Evolutionary conservation across 1,284 basidiomycete genomes (phyloP).

Genomic region (Ustilago curta): DNA sequence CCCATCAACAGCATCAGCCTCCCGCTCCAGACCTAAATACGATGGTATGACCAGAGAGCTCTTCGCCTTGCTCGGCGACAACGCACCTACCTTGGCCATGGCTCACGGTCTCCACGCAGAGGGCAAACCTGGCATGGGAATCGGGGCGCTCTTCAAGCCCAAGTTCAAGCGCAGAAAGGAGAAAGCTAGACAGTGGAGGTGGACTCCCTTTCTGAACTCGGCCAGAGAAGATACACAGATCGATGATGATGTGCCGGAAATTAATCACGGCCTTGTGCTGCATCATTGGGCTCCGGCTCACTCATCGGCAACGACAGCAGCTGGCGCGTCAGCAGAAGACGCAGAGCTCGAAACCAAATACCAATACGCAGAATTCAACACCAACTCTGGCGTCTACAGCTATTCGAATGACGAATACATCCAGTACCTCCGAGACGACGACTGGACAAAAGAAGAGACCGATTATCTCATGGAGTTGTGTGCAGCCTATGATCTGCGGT

Average conservation of each 20-base stretch:
- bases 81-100: slow-evolving; percentile 79
- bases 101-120: slow-evolving; percentile 32
- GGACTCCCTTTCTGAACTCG: slow-evolving; percentile 63
- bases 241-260: slow-evolving; percentile 36
- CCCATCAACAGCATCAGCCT: slow-evolving; percentile 28
- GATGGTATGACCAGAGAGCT: slow-evolving; percentile 89
- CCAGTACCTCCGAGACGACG: slow-evolving; percentile 80
- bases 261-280: slow-evolving; percentile 54
- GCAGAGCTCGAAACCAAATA: slow-evolving; percentile 67
- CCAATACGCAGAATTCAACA: slow-evolving; percentile 83
- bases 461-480: slow-evolving; percentile 89
- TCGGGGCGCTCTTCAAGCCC: slow-evolving; percentile 74
- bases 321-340: slow-evolving; percentile 4
- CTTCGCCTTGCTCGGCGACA: slow-evolving; percentile 91
- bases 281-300: slow-evolving; percentile 60
- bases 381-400: slow-evolving; percentile 77
- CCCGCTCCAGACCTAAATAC: slow-evolving; percentile 44
- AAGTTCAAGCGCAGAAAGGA: slow-evolving; percentile 85
- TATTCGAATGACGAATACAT: slow-evolving; percentile 94
- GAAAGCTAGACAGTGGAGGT: slow-evolving; percentile 69
- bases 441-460: slow-evolving; percentile 95
- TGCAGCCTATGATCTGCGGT: slow-evolving; percentile 86
- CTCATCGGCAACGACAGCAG: slow-evolving; percentile 1
- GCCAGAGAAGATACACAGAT: slow-evolving; percentile 58
- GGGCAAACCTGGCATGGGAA: slow-evolving; percentile 64